Evolutionary conservation across 2,329 filamentous ascomycete species (phyloP).

Genomic region (Sporothrix humicola): DNA sequence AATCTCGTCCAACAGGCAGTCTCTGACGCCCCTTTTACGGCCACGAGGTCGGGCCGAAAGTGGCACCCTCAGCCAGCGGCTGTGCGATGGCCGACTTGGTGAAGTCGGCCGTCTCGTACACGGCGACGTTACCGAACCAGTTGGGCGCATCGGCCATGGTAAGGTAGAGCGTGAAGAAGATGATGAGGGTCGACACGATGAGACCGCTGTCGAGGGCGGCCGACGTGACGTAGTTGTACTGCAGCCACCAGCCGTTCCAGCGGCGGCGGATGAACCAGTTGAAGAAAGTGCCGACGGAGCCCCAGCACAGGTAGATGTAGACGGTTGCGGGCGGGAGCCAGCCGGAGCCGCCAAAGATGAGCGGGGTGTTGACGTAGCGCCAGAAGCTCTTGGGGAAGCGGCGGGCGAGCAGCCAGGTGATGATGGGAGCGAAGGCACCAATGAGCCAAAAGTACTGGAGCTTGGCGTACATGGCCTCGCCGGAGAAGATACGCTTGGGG

Average conservation of each 20-base stretch:
- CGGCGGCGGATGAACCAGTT: constrained; percentile 70
- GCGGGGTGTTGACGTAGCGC: constrained; percentile 70
- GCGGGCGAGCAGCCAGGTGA: constrained; percentile 68
- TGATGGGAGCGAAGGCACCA: constrained; percentile 65
- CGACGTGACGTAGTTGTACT: constrained; percentile 78
- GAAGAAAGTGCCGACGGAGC: constrained; percentile 68
- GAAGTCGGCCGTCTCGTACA: constrained; percentile 34
- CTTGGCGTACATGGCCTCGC: constrained; percentile 64
- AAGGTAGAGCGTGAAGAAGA: constrained; percentile 71
- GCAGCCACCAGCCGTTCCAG: constrained; percentile 75
- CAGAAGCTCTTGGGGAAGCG: constrained; percentile 65
- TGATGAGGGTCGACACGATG: constrained; percentile 68
- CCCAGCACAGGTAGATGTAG: constrained; percentile 75
- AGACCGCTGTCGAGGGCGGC: constrained; percentile 73
- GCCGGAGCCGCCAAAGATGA: constrained; percentile 70
- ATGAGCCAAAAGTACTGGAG: constrained; percentile 76
- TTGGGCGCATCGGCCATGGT: constrained; percentile 59
- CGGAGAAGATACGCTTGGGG: constrained; percentile 70
- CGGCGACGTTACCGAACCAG: constrained; percentile 66
- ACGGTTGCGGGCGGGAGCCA: constrained; percentile 72
- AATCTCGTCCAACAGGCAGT: too few species aligned
- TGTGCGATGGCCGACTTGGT: constrained; percentile 28
- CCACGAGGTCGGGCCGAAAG: constrained; percentile 37
- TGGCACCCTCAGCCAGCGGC: constrained; percentile 27
- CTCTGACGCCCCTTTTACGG: constrained; percentile 15